A percentile compares a stretch with the other conserved stretches of the same genome.
Evolutionary conservation across 2,329 filamentous ascomycete genomes (phyloP).

Genomic region (Cadophora sp.): DNA sequence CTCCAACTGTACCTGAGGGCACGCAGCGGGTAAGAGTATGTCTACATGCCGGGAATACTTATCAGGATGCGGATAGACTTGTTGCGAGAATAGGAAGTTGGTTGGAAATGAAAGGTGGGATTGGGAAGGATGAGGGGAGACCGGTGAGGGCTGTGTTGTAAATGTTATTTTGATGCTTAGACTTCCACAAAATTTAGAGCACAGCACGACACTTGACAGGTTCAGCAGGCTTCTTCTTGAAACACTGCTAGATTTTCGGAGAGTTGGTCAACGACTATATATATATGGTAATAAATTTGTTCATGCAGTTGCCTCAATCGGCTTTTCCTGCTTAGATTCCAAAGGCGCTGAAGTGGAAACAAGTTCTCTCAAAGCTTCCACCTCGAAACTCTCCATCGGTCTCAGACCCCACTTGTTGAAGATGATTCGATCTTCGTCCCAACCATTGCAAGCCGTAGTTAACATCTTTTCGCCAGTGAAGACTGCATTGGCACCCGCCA

Average conservation of each 20-base stretch:
- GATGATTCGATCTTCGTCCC: constrained; percentile 86
- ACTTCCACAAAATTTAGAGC: neutral
- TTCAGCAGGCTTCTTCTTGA: neutral
- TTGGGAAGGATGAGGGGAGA: neutral
- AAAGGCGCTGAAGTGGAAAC: constrained; percentile 31
- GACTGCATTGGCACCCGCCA: constrained; percentile 91
- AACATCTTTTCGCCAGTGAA: constrained; percentile 97
- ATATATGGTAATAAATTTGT: neutral
- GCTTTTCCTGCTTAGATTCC: constrained; percentile 22
- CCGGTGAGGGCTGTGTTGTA: constrained; percentile 25
- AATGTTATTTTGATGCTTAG: constrained; percentile 5
- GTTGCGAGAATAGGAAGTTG: constrained; percentile 37
- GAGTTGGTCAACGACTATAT: no score
- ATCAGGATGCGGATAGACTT: constrained; percentile 61
- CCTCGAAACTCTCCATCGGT: constrained; percentile 67
- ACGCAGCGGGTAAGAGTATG: constrained; percentile 71
- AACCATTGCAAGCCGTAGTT: constrained; percentile 89
- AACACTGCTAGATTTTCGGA: neutral
- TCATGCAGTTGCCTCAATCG: neutral
- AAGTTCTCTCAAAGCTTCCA: constrained; percentile 39
- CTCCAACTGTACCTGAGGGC: constrained; percentile 70
- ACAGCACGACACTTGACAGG: neutral
- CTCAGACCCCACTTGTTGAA: constrained; percentile 83
- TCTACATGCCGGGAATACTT: constrained; percentile 70
- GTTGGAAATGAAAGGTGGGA: constrained; percentile 26